These are phyloP conservation scores for Spergularia azorica DNA, from an alignment of 179 eudicot genomes.

Conservation along the genomic window DNA sequence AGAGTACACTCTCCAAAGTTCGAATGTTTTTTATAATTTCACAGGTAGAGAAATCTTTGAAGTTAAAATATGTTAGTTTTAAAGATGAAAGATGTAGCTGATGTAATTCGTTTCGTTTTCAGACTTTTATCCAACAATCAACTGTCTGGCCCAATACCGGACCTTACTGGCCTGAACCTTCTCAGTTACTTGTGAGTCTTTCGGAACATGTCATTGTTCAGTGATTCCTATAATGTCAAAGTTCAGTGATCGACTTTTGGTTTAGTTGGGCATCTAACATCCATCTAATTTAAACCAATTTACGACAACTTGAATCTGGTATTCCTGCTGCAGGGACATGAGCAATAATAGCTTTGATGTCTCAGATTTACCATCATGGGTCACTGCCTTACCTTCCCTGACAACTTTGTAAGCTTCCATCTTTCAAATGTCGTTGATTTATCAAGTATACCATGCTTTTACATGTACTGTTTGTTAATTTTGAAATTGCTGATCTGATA, in stretches of 20 bases:
- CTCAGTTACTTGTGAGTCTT: constrained; percentile 65
- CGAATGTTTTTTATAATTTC: too few relatives aligned
- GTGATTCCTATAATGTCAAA: not conserved
- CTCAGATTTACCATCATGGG: constrained; percentile 44
- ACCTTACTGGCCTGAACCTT: constrained; percentile 58
- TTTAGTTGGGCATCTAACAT: not conserved
- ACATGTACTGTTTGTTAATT: too few relatives aligned
- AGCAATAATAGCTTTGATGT: constrained; percentile 53
- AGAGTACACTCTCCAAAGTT: too few relatives aligned
- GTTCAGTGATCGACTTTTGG: too few relatives aligned
- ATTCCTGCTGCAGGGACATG: constrained; percentile 45
- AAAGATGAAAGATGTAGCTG: too few relatives aligned
- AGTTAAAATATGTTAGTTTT: too few relatives aligned
- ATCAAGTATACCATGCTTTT: too few relatives aligned
- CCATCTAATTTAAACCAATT: not conserved
- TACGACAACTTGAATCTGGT: not conserved
- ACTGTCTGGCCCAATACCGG: constrained; percentile 62
- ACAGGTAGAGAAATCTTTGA: too few relatives aligned
- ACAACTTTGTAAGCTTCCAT: constrained; percentile 48
- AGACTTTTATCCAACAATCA: constrained; percentile 68
- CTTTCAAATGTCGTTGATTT: not conserved
- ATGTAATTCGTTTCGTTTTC: constrained; percentile 4
- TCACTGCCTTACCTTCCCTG: constrained; percentile 42
- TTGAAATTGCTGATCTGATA: not conserved
- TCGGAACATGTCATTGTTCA: not conserved